Base-by-base conservation (phyloP, 345 rosid genomes). In the Punica granatum region DNA sequence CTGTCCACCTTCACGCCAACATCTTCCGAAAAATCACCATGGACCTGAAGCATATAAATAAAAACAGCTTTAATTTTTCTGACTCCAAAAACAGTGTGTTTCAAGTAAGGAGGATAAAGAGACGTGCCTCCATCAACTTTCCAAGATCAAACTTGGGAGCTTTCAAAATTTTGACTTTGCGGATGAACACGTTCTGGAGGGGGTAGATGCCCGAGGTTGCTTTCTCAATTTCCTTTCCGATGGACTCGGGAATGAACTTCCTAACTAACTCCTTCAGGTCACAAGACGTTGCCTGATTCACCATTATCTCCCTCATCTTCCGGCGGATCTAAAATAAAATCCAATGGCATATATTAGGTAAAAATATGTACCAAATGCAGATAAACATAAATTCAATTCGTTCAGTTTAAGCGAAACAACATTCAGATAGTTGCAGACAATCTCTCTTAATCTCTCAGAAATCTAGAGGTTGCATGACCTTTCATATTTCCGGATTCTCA, bases 91-190 rank as follows among this genome's bases (percentile, higher is more conserved):
- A 1, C 11, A 26, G 34, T 3, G 6, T 18, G 7, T 7, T 7
- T 6, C 1, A 30, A 4, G 33, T 60, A 30, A 2, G 41, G 66
- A 60, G 25, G 33, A 43, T n/a, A 23, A 10, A 46, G 33, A 28
- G 44, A 53, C 59, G 63, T 74, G 74, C 98, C 81, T 90, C 98
- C 98, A 93, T 93, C 76, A 93, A 79, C 76, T 90, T 93, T 70
- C 98, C 98, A n/a, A 93, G 94, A 76, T 93, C 98, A 60, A 93
- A 93, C 76, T 93, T 93, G 59, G 98, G 98, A 53, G 98, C 87
- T 68, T 93, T 93, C 65, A 93, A 82, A 72, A 93, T 90, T 75
- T 93, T 93, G 68, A 93, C 96, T 80, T 93, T 93, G 35, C 98
- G 81, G 64, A 93, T 89, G 80, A 76, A 90, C 34, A 93, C 97